phyloP scores from a whole-genome alignment of 192 early-diverging fungal species.

The Chytriomyces confervae region DNA sequence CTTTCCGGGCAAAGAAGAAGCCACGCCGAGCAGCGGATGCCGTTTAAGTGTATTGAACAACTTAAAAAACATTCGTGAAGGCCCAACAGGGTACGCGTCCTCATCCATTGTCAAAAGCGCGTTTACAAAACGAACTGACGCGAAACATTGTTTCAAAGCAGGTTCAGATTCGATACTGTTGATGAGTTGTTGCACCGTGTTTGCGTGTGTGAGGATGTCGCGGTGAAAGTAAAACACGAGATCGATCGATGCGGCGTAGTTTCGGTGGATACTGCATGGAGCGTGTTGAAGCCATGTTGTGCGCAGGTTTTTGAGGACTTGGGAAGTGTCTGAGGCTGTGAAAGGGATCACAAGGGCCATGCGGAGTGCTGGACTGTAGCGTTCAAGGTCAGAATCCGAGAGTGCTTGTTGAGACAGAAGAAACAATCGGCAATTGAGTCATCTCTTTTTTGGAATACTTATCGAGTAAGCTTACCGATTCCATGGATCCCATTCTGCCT shows the following conservation, averaged over 20 bases:
- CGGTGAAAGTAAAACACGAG: slow-evolving; percentile 45
- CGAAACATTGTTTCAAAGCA: slow-evolving; percentile 17
- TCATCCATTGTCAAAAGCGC: slow-evolving; percentile 32
- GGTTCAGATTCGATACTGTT: background rate
- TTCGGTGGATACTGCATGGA: slow-evolving; percentile 26
- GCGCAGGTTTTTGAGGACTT: slow-evolving; percentile 28
- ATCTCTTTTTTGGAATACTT: no score
- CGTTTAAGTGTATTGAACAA: slow-evolving; percentile 6
- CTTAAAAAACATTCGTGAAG: slow-evolving; percentile 45
- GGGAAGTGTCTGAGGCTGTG: slow-evolving; percentile 3
- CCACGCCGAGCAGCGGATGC: background rate
- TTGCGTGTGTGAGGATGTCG: slow-evolving; percentile 13
- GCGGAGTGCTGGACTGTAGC: slow-evolving; percentile 19
- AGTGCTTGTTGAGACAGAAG: slow-evolving; percentile 15
- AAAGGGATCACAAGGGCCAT: slow-evolving; percentile 43
- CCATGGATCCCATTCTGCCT: background rate
- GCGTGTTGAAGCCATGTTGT: slow-evolving; percentile 27
- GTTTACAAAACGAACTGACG: slow-evolving; percentile 39
- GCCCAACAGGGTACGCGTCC: slow-evolving; percentile 39
- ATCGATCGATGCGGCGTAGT: slow-evolving; percentile 22
- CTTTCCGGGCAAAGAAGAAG: background rate
- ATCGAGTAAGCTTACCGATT: background rate
- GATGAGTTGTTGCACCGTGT: background rate
- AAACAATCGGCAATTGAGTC: no score
- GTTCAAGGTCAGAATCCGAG: slow-evolving; percentile 16